Conservation (phyloP, 2,329 filamentous ascomycete genomes). For the Paecilomyces formosus region DNA sequence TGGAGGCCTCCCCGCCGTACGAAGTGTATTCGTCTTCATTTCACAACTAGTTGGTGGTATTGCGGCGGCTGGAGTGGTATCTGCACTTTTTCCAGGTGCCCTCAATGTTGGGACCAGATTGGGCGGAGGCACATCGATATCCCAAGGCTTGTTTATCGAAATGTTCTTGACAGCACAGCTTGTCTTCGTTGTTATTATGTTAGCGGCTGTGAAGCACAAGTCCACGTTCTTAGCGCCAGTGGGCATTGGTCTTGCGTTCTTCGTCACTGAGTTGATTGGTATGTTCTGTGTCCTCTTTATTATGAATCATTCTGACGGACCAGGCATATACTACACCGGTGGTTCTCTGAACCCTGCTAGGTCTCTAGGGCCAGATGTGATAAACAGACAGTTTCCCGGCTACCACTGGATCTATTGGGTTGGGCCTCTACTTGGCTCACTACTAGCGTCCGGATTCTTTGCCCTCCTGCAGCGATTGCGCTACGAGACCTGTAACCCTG, state of each 20-base stretch:
- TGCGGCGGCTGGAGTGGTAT: constrained; percentile 50
- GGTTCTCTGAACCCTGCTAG: constrained; percentile 43
- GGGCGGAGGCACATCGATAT: constrained; percentile 42
- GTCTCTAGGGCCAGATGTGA: constrained; percentile 41
- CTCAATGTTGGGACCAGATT: constrained; percentile 52
- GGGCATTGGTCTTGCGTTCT: constrained; percentile 64
- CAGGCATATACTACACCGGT: constrained; percentile 42
- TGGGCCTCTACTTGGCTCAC: constrained; percentile 38
- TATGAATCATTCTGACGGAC: background rate
- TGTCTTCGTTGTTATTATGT: constrained; percentile 59
- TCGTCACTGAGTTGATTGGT: constrained; percentile 51
- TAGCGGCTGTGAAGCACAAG: constrained; percentile 66
- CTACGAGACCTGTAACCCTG: constrained; percentile 39
- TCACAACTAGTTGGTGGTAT: constrained; percentile 55
- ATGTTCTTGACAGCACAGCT: constrained; percentile 59
- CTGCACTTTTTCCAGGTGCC: constrained; percentile 51
- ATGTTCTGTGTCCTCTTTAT: background rate
- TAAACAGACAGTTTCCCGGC: constrained; percentile 37
- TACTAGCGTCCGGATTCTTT: constrained; percentile 45
- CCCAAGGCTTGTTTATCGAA: constrained; percentile 59
- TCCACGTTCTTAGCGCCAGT: constrained; percentile 64
- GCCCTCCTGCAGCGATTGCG: constrained; percentile 38
- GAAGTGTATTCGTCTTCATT: constrained; percentile 46
- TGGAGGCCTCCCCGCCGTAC: constrained; percentile 48
- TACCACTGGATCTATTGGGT: constrained; percentile 48